Evolutionary conservation across 179 eudicot species (phyloP).

Genomic region (Silene coronaria): DNA sequence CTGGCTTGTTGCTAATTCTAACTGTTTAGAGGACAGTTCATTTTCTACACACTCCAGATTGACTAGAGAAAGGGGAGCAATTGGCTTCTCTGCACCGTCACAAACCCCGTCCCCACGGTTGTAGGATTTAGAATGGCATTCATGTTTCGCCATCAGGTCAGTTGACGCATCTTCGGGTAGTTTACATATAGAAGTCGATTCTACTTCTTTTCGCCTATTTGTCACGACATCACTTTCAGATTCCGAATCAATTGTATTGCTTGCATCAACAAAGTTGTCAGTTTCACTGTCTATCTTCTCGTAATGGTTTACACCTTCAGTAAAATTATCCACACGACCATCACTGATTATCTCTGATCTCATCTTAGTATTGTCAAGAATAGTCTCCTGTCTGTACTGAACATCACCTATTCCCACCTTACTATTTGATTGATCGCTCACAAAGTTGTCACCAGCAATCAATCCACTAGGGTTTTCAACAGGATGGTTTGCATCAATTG

Average conservation of each 20-base stretch:
- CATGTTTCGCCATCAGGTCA: conserved; percentile 24
- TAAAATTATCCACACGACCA: conserved; percentile 1
- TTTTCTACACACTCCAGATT: conserved; percentile 17
- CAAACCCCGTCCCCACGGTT: conserved; percentile 11
- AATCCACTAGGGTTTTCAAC: conserved; percentile 6
- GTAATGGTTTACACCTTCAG: conserved; percentile 23
- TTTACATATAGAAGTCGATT: conserved; percentile 20
- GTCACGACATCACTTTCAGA: conserved; percentile 67
- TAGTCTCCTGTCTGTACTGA: conserved; percentile 9
- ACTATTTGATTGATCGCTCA: conserved; percentile 9
- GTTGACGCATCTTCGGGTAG: conserved; percentile 20
- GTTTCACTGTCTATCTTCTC: conserved; percentile 81
- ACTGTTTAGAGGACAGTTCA: conserved; percentile 13
- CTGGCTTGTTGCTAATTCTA: conserved; percentile 15
- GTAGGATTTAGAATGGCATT: conserved; percentile 25
- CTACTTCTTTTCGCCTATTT: conserved; percentile 39
- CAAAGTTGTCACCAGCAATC: conserved; percentile 6
- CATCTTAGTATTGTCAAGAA: conserved; percentile 22
- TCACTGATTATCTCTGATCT: conserved; percentile 1
- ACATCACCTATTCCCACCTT: conserved; percentile 1
- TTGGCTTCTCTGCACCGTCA: conserved; percentile 16
- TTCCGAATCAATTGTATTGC: conserved; percentile 77
- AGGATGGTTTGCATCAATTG: neutral
- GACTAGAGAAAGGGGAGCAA: conserved; percentile 13
- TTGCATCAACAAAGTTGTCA: conserved; percentile 79